Base-by-base conservation (phyloP, 2,329 filamentous ascomycete genomes). In the Pezicula rhizophila region DNA sequence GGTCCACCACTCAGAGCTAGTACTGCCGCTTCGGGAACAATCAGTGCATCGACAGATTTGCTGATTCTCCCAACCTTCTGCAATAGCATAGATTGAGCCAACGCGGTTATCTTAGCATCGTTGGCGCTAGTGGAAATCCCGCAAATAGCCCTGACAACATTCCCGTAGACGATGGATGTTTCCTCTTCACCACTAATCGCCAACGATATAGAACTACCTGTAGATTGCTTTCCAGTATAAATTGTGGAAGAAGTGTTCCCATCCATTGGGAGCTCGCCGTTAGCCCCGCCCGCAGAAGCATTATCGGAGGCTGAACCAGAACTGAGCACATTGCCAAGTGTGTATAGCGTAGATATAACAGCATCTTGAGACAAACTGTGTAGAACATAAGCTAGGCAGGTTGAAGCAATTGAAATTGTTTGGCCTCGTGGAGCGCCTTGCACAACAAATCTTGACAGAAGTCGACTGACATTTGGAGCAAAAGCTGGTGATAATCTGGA, bases 71-170 rank as follows among this genome's bases (percentile, higher is more conserved):
- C 84, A 50, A 97, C 80, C 67, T 99, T 97, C 63, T 99, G 93
- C n/a, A 96, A 71, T 20, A 99, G 80, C 84, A 99, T 96, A 1
- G 90, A 95, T 59, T 96, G 87, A 2, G 91, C 92, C 46, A 99
- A 74, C 5, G 91, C 91, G 6, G 87, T 93, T 47, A 99, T 95
- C 69, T 96, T 96, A 51, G 89, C 84, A 60, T 99, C 91, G 42
- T 85, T 79, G 63, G 85, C 90, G 49, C 80, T 84, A 18, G 78
- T 80, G 1, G 93, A 89, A 64, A 99, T 89, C n/a, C 84, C 84
- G 49, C 95, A 92, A 52, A 99, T 92, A 0, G 92, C 89, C 63
- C 95, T 85, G n/a, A 97, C 83, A n/a, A 97, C 86, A 54, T 92
- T 95, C 33, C 83, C 81, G 63, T 95, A 90, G 0, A 90, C 84